A percentile compares a stretch with the other conserved stretches of the same genome.
phyloP scores from a whole-genome alignment of 805 yeast genomes.

The Kodamaea kaohsiungensis region DNA sequence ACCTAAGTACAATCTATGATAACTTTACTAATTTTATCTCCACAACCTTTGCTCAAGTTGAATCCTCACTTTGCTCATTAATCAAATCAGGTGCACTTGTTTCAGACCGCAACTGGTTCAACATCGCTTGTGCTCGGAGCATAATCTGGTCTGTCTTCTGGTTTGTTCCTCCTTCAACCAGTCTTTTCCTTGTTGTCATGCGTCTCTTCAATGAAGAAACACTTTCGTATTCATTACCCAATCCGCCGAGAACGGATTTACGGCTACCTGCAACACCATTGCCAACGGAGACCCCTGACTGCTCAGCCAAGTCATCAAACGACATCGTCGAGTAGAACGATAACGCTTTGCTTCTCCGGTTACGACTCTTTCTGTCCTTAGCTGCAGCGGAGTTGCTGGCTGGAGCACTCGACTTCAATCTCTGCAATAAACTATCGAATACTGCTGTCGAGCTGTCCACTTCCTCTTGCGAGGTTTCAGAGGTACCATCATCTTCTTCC shows the following conservation, averaged over 20 bases:
- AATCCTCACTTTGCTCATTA: neutral
- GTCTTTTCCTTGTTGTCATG: slow-evolving; percentile 34
- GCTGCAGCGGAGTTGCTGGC: slow-evolving; percentile 14
- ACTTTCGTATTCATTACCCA: slow-evolving; percentile 34
- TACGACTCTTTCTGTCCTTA: slow-evolving; percentile 19
- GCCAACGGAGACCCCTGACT: slow-evolving; percentile 2
- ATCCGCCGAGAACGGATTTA: neutral
- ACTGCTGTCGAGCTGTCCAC: slow-evolving; percentile 23
- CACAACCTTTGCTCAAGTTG: neutral
- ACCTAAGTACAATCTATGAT: neutral
- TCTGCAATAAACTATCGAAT: slow-evolving; percentile 34
- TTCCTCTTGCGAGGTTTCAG: slow-evolving; percentile 8
- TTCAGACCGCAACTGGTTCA: slow-evolving; percentile 26
- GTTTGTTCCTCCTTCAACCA: slow-evolving; percentile 6
- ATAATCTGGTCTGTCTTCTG: slow-evolving; percentile 27
- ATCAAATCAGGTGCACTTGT: neutral
- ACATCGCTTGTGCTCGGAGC: slow-evolving; percentile 43
- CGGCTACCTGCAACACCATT: slow-evolving; percentile 1
- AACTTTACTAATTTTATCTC: too few species aligned
- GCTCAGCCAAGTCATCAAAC: slow-evolving; percentile 22
- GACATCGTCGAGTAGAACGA: slow-evolving; percentile 35
- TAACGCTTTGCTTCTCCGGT: slow-evolving; percentile 33
- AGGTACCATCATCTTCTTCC: slow-evolving; percentile 13
- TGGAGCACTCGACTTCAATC: slow-evolving; percentile 32
- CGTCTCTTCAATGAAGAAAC: slow-evolving; percentile 39